phyloP scores from a whole-genome alignment of 225 moss, liverwort and hornwort genomes.

The Pseudoscleropodium purum region DNA sequence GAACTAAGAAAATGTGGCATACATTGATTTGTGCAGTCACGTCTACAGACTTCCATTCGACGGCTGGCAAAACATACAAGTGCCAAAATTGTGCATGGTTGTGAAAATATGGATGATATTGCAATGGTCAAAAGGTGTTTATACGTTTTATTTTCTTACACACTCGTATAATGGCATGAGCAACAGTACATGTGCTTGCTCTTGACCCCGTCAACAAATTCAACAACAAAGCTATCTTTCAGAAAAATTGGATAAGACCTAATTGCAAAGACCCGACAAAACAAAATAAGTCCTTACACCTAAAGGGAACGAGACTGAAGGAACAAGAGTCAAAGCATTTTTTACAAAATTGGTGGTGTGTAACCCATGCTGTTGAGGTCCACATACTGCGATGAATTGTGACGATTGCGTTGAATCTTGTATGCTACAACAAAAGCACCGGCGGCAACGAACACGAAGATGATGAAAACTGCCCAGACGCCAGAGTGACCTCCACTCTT shows the following conservation, averaged over 20 bases:
- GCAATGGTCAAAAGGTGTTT: neutral
- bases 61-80: neutral
- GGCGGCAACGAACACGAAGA: constrained; percentile 52
- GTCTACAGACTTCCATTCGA: neutral
- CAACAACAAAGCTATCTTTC: neutral
- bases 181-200: neutral
- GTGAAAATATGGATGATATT: neutral
- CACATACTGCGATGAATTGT: constrained; percentile 81
- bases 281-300: neutral
- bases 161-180: neutral
- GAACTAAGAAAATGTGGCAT: neutral
- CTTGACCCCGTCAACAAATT: neutral
- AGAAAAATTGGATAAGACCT: neutral
- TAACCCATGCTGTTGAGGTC: constrained; percentile 98
- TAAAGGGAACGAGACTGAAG: neutral
- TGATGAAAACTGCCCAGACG: constrained; percentile 37
- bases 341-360: constrained; percentile 79
- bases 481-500: constrained; percentile 39
- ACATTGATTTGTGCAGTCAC: neutral
- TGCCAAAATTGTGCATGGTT: neutral
- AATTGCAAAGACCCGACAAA: neutral
- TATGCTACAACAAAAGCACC: constrained; percentile 57
- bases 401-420: constrained; percentile 56
- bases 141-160: neutral
- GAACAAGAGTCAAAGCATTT: neutral